Evolutionary conservation across 441 rosid species (phyloP), one percentile per base, ranked within the genome.

Genomic region (Capsella rubella): DNA sequence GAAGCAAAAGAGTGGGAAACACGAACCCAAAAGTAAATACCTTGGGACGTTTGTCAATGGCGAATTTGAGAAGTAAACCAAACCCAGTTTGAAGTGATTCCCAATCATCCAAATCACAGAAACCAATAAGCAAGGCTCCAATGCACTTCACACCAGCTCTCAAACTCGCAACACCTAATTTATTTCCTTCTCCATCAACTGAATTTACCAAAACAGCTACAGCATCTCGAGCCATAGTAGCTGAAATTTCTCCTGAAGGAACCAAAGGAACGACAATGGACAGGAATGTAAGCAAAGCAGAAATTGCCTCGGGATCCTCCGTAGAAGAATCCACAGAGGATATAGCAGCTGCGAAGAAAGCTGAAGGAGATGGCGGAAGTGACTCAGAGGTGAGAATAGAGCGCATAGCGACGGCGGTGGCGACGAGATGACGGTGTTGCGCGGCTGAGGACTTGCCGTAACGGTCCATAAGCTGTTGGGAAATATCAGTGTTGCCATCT

Each of bases 31-130:
- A 55, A 32, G 67, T 12, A 0, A 35, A 6, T 75, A 92, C 99
- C 98, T 92, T 95, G 31, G 98, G 98, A 31, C 97, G 94, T 86
- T 86, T 90, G 78, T 89, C 98, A 50, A 87, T 67, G 3, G 93
- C 75, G 76, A 86, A 91, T 29, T 77, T 86, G 35, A 95, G 82
- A 79, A 95, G 79, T 46, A 81, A 80, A 77, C 76, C 85, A 37
- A 95, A 89, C 13, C 96, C 95, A 1, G 54, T 40, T 45, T 76
- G 76, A 32, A 90, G 71, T 25, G 91, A 90, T 8, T 69, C 74
- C 96, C 96, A 95, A 79, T 88, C 84, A 72, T 83, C 86, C 79
- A 87, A 81, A 75, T 89, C 87, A 55, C 91, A 91, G 45, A 87
- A 88, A 46, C 86, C 79, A 35, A 70, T 62, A 63, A 88, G 73